Conservation (phyloP, 305 asterid species). For the Andrographis paniculata region DNA sequence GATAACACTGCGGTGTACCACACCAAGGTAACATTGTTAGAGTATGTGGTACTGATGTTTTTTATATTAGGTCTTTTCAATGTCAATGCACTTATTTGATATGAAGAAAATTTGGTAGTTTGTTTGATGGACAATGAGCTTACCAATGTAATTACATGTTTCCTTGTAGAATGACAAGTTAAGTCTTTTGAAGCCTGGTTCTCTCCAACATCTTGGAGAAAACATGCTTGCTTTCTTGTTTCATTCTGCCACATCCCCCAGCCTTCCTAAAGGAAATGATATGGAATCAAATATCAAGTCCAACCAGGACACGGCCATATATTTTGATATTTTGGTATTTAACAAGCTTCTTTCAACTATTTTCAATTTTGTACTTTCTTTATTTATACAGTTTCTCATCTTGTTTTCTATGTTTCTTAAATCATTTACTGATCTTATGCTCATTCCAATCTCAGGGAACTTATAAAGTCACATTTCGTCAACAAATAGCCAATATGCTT, state of each 20-base stretch:
- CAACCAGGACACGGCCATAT: constrained; percentile 54
- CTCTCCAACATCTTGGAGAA: constrained; percentile 98
- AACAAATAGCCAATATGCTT: constrained; percentile 62
- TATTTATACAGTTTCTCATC: neutral
- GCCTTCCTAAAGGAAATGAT: constrained; percentile 49
- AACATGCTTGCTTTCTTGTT: constrained; percentile 91
- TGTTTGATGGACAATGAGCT: constrained; percentile 12
- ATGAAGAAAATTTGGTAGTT: neutral
- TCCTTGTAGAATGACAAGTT: constrained; percentile 81
- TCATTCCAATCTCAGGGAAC: constrained; percentile 52
- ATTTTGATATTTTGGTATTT: constrained; percentile 82
- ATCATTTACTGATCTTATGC: constrained; percentile 12
- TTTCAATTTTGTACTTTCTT: constrained; percentile 6
- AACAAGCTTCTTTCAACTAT: constrained; percentile 8
- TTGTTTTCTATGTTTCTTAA: neutral
- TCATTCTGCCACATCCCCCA: constrained; percentile 68
- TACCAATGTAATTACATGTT: constrained; percentile 4
- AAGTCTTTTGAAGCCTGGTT: constrained; percentile 77
- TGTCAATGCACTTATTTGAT: neutral
- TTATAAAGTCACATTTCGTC: constrained; percentile 73
- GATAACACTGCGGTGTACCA: constrained; percentile 92
- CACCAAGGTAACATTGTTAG: constrained; percentile 58
- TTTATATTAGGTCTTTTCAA: neutral
- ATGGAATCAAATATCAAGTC: constrained; percentile 32
- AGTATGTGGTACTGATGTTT: neutral